Conservation (phyloP, 345 rosid genomes). For the Nasturtium officinale region DNA sequence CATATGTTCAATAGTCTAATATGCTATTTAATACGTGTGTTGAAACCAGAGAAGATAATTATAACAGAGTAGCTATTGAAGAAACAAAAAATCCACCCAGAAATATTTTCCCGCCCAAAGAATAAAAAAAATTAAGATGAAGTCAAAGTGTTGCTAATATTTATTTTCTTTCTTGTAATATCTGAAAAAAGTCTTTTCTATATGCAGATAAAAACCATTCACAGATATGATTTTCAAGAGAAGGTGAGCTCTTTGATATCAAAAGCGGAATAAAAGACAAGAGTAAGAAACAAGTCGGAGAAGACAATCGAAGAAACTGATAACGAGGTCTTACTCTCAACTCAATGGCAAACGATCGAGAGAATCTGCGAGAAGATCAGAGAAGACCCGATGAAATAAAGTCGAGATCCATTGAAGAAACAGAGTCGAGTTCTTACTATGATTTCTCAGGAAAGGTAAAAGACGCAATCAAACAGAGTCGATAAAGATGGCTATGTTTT, state of each 20-base stretch:
- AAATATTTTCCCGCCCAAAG: background rate
- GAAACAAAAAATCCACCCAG: too few relatives aligned
- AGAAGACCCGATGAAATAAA: background rate
- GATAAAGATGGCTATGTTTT: background rate
- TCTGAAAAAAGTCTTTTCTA: too few relatives aligned
- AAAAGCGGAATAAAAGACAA: background rate
- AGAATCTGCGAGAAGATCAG: background rate
- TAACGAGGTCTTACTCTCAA: background rate
- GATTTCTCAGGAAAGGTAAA: background rate
- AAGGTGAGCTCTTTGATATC: background rate
- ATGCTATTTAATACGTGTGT: too few relatives aligned
- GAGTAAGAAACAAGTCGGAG: slow-evolving; percentile 1
- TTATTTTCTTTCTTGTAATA: background rate
- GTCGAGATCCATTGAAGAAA: background rate
- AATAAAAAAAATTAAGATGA: background rate
- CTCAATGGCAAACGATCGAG: background rate
- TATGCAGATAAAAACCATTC: background rate
- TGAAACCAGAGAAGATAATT: too few relatives aligned
- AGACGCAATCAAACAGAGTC: background rate
- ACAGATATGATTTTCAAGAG: background rate
- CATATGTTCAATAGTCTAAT: too few relatives aligned
- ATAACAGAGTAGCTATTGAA: too few relatives aligned
- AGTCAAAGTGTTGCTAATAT: background rate
- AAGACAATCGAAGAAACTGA: background rate
- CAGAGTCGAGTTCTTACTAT: background rate